Evolutionary conservation across 2,329 filamentous ascomycete genomes (phyloP), one percentile per base, ranked within the genome.

Genomic region (Xylaria sp.): DNA sequence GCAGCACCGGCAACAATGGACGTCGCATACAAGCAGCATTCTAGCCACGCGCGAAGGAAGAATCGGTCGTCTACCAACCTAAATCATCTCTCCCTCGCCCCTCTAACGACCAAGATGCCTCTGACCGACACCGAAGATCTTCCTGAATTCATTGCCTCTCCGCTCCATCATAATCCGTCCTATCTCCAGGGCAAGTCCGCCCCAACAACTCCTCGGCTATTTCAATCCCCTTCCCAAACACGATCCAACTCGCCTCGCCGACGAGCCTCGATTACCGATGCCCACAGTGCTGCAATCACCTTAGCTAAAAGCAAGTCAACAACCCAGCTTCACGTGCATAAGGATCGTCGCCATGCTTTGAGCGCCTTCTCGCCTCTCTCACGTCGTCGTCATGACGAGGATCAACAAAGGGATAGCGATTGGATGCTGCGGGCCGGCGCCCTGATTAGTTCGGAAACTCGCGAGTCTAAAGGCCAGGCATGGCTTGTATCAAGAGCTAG

Each of bases 401-500:
- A 71, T 50, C 76, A 84, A 68, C 78, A 78, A 42, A 80, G 80
- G 63, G 84, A 89, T 71, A 86, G 85, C 63, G 89, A 90, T 77
- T 92, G 89, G 89, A 79, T 92, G 51, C 81, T 90, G 27, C 84
- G 89, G 33, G 85, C 88, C 0, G 89, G 89, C 53, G 87, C 87
- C 6, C 75, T 89, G 53, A 85, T 92, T 71, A 86, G 86, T 63
- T 85, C 84, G 58, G 87, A 89, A 74, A 82, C 88, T 20, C 82
- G 89, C 63, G 89, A 92, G 74, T 89, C 82, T 73, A 91, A 91
- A 77, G 90, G 90, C 15, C 89, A 92, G 77, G 80, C 85, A 15
- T 92, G 90, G 90, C 84, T 92, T 22, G 81, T 87, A n/a, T 87
- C 88, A 27, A 83, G 88, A 53, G 87, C 86, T 61, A 90, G 87